Base-by-base conservation (phyloP, 2,329 filamentous ascomycete species). In the Beauveria australis region DNA sequence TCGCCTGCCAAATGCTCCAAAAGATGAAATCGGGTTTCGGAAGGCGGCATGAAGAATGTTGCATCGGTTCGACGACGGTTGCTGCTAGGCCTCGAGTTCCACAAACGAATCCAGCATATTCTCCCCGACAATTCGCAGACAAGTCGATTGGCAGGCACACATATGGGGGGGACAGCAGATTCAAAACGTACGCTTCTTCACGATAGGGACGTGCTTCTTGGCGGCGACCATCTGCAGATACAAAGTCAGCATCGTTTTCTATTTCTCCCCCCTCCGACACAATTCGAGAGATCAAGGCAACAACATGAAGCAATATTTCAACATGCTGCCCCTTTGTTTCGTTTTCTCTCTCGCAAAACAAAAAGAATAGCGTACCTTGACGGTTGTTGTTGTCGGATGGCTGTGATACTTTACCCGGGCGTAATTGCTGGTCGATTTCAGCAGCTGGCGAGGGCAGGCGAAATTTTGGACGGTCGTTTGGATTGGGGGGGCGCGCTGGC, bases 161-260 rank as follows among this genome's bases (percentile, higher is more conserved):
- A 40, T 14, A 48, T 26, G 24, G 37, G 22, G 18, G 14, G 3
- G 18, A n/a, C 7, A n/a, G 43, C 14, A 16, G 14, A 12, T 10
- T 19, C 30, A 18, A 44, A 74, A 92, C 91, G 77, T 93, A 96
- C 92, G 92, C 92, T 99, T 99, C 91, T 99, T 99, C 77, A 99
- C 91, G 86, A 99, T 99, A 76, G 92, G 89, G 78, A 97, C 87
- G 82, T 97, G 94, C 86, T 96, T 95, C 90, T 95, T 96, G 81
- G 93, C 90, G 89, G 92, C 86, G 86, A 93, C 92, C 94, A 97
- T 97, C 92, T 93, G 69, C 61, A 68, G 51, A 51, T 41, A 60
- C 53, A 62, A 62, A 63, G 75, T 65, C 66, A 59, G 60, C 66
- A 69, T 64, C 68, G 75, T 67, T 16, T 19, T 16, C 5, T 5